Evolutionary conservation across 306 rosid genomes (phyloP).

Genomic region (Quercus variabilis): DNA sequence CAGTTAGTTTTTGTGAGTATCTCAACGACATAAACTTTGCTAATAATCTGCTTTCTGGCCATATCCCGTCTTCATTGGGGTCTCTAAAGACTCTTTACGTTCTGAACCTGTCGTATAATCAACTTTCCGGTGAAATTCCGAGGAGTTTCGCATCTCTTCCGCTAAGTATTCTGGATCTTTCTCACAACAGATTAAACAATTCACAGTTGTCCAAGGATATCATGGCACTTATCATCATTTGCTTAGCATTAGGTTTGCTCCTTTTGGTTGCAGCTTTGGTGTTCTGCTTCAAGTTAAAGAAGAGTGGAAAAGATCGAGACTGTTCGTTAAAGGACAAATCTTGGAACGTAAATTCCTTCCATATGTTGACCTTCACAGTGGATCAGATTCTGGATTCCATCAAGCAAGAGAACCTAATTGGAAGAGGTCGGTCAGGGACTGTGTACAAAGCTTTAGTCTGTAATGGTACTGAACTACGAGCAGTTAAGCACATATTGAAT

Average conservation of each 20-base stretch:
- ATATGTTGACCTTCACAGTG: slow-evolving; percentile 63
- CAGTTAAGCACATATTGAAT: slow-evolving; percentile 92
- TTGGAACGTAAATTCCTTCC: slow-evolving; percentile 89
- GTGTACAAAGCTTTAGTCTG: slow-evolving; percentile 65
- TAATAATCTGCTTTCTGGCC: slow-evolving; percentile 40
- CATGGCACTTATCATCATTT: slow-evolving; percentile 41
- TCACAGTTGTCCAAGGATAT: slow-evolving; percentile 38
- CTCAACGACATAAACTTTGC: slow-evolving; percentile 54
- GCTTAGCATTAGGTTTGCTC: slow-evolving; percentile 32
- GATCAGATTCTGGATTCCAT: slow-evolving; percentile 86
- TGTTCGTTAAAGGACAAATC: slow-evolving; percentile 72
- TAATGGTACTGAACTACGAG: slow-evolving; percentile 61
- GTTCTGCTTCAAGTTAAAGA: slow-evolving; percentile 32
- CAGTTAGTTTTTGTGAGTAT: slow-evolving; percentile 47
- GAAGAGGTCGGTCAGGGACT: slow-evolving; percentile 84
- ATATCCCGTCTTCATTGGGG: slow-evolving; percentile 66
- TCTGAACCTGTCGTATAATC: slow-evolving; percentile 56
- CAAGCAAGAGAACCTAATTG: slow-evolving; percentile 74
- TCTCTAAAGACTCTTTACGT: slow-evolving; percentile 51
- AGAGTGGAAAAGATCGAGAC: slow-evolving; percentile 31
- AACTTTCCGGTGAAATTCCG: slow-evolving; percentile 68
- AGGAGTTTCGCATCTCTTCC: slow-evolving; percentile 38
- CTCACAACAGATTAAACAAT: slow-evolving; percentile 40
- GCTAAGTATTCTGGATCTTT: slow-evolving; percentile 66
- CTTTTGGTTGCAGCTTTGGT: slow-evolving; percentile 30